phyloP scores from a whole-genome alignment of 208 protist species.

The Balamuthia mandrillaris region DNA sequence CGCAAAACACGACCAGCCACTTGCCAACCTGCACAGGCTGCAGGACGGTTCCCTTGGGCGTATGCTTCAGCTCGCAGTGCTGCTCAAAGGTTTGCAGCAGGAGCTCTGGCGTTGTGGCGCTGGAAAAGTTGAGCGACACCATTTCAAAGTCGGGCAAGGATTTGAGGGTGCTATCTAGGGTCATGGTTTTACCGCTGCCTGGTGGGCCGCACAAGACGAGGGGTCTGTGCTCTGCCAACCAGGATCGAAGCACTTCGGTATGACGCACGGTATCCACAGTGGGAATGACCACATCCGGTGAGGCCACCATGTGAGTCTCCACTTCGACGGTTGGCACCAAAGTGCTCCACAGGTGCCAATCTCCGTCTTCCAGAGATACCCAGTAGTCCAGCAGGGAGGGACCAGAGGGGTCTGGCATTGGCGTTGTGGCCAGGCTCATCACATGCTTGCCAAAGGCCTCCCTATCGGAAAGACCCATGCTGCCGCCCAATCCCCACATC shows the following conservation, averaged over 20 bases:
- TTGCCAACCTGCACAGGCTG: constrained; percentile 81
- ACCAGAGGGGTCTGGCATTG: background rate
- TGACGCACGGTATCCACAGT: constrained; percentile 97
- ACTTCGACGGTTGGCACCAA: constrained; percentile 81
- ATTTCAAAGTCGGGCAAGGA: constrained; percentile 88
- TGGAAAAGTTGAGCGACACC: constrained; percentile 97
- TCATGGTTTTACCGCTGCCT: constrained; percentile 97
- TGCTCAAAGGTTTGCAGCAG: constrained; percentile 96
- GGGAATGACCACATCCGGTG: constrained; percentile 92
- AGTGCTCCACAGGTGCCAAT: constrained; percentile 77
- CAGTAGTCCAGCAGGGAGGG: constrained; percentile 39
- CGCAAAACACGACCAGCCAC: constrained; percentile 97
- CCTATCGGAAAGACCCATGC: constrained; percentile 47
- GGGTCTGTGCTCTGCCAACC: constrained; percentile 83
- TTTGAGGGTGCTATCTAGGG: constrained; percentile 86
- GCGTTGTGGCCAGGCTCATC: background rate
- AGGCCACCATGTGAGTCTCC: constrained; percentile 83
- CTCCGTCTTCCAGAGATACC: constrained; percentile 58
- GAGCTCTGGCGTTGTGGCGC: constrained; percentile 88
- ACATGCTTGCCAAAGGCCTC: constrained; percentile 56
- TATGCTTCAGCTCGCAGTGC: constrained; percentile 90
- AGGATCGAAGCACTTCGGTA: constrained; percentile 89
- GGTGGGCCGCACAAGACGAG: constrained; percentile 57
- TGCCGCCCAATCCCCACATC: constrained; percentile 91
- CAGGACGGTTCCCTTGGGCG: constrained; percentile 83